phyloP scores from a whole-genome alignment of 2,329 filamentous ascomycete genomes.

The Aspergillus novofumigatus region DNA sequence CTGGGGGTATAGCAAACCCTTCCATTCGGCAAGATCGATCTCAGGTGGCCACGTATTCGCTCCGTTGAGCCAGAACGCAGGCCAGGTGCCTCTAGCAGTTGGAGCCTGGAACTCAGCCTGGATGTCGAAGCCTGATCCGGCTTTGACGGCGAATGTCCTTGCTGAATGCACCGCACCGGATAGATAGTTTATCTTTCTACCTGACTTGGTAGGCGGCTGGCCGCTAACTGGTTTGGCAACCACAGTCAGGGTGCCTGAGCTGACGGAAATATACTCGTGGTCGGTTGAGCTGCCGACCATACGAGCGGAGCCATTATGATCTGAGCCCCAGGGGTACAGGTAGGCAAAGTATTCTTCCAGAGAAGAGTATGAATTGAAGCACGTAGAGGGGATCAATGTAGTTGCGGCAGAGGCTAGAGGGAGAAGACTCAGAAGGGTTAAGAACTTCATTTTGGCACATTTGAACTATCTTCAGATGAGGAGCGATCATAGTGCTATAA shows the following conservation, averaged over 20 bases:
- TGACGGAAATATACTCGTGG: slow-evolving; percentile 43
- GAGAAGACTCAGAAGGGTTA: slow-evolving; percentile 1
- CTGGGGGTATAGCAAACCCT: slow-evolving; percentile 33
- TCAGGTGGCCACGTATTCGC: slow-evolving; percentile 56
- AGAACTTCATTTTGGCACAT: neutral
- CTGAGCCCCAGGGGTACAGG: slow-evolving; percentile 56
- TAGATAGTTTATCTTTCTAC: slow-evolving; percentile 47
- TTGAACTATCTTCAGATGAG: neutral
- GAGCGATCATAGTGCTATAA: neutral
- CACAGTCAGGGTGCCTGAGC: slow-evolving; percentile 42
- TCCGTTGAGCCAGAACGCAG: slow-evolving; percentile 56
- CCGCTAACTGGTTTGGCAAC: slow-evolving; percentile 45
- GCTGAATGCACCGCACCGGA: slow-evolving; percentile 47
- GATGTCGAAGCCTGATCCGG: slow-evolving; percentile 38
- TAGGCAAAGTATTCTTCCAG: slow-evolving; percentile 46
- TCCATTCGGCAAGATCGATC: slow-evolving; percentile 60
- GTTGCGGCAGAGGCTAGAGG: slow-evolving; percentile 10
- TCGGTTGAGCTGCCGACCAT: slow-evolving; percentile 40
- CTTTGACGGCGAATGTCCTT: slow-evolving; percentile 38
- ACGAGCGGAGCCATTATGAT: slow-evolving; percentile 56
- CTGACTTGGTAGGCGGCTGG: slow-evolving; percentile 19
- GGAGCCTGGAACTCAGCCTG: slow-evolving; percentile 38
- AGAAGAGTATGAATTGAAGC: slow-evolving; percentile 28
- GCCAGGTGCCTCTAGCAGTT: slow-evolving; percentile 48
- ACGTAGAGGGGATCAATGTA: slow-evolving; percentile 20